Evolutionary conservation across 2,329 filamentous ascomycete genomes (phyloP).

Genomic region (Diaporthe ampelina): DNA sequence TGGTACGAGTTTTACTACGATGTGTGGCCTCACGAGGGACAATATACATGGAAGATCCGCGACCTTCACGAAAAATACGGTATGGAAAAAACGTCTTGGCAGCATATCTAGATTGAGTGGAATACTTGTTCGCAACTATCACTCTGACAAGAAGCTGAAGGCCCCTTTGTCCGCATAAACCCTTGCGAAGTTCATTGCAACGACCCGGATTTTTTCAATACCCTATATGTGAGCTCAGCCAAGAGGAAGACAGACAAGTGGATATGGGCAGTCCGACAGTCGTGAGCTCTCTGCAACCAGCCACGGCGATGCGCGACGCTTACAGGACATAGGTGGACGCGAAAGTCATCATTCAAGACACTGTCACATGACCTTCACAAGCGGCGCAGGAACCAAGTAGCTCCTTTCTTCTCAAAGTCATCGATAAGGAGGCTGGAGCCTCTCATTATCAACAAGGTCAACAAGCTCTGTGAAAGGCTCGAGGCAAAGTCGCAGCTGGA

Average conservation of each 20-base stretch:
- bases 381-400: not conserved
- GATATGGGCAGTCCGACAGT: conserved; percentile 21
- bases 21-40: conserved; percentile 14
- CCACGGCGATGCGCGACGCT: not conserved
- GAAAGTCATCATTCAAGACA: conserved; percentile 9
- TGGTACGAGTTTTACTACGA: conserved; percentile 30
- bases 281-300: not conserved
- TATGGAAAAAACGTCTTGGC: not conserved
- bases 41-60: conserved; percentile 21
- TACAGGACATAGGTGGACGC: not conserved
- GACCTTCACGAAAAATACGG: conserved; percentile 6
- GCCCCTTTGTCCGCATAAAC: conserved; percentile 28
- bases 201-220: conserved; percentile 22
- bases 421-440: conserved; percentile 19
- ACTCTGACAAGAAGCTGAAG: not conserved
- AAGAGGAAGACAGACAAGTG: conserved; percentile 26
- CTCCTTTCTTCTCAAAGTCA: conserved; percentile 8
- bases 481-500: not conserved
- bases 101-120: too few relatives aligned
- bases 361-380: conserved; percentile 10
- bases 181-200: conserved; percentile 25
- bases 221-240: not conserved
- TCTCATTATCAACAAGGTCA: not conserved
- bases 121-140: not conserved
- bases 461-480: conserved; percentile 17